phyloP scores from a whole-genome alignment of 305 asterid species.

The Fraxinus sp. region DNA sequence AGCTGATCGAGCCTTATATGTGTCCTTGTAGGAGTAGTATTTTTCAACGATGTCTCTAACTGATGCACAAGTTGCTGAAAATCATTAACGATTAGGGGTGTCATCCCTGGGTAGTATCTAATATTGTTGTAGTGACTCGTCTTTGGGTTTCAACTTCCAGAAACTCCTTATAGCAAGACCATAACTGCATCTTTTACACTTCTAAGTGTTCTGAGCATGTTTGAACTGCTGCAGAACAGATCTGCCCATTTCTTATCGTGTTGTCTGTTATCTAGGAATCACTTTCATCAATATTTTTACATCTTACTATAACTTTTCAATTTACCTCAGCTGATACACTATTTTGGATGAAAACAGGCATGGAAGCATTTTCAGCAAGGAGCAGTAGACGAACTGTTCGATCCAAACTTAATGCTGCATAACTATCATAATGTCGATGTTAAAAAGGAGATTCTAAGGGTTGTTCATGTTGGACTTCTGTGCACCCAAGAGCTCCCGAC shows the following conservation, averaged over 20 bases:
- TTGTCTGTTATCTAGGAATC: neutral
- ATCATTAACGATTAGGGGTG: neutral
- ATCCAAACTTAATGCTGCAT: constrained; percentile 60
- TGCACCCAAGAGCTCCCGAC: constrained; percentile 70
- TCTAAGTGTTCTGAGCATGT: constrained; percentile 35
- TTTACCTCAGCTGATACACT: neutral
- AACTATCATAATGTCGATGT: constrained; percentile 35
- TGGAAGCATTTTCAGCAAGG: constrained; percentile 35
- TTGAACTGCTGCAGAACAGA: constrained; percentile 3
- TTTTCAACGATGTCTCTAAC: neutral
- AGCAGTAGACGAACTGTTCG: constrained; percentile 51
- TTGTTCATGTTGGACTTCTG: constrained; percentile 66
- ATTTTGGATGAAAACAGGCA: constrained; percentile 23
- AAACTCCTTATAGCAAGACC: constrained; percentile 40
- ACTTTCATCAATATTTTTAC: neutral
- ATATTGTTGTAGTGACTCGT: neutral
- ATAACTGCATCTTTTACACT: constrained; percentile 44
- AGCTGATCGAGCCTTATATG: neutral
- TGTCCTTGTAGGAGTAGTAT: neutral
- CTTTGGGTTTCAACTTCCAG: neutral
- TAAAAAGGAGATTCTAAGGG: constrained; percentile 48
- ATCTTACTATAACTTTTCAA: neutral
- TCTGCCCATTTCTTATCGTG: neutral
- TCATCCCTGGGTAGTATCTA: neutral
- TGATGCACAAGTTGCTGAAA: neutral